Evolutionary conservation across 169 alveolate genomes (phyloP).

Genomic region (Cryptosporidium bovis): DNA sequence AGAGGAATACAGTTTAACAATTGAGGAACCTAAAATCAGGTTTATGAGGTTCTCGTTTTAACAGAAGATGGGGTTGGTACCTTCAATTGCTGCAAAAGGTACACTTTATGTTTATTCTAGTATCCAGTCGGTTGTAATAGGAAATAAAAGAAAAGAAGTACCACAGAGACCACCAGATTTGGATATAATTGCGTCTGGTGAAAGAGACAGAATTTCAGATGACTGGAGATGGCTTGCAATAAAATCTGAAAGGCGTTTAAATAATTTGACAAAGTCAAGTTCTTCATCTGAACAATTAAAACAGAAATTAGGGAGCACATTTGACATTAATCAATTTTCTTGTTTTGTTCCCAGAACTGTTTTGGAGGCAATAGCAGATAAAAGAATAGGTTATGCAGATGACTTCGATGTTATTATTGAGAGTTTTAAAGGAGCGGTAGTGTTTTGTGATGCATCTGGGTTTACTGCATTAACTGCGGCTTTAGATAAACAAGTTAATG

Average conservation of each 20-base stretch:
- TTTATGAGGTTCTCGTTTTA: neutral
- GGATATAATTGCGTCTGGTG: slow-evolving; percentile 59
- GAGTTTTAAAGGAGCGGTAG: slow-evolving; percentile 83
- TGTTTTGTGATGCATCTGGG: slow-evolving; percentile 87
- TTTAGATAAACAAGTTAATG: slow-evolving; percentile 82
- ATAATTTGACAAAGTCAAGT: slow-evolving; percentile 72
- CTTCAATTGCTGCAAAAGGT: slow-evolving; percentile 69
- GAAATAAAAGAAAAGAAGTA: slow-evolving; percentile 44
- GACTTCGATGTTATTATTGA: slow-evolving; percentile 82
- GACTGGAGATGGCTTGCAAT: slow-evolving; percentile 84
- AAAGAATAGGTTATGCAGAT: slow-evolving; percentile 80
- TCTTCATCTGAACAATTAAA: slow-evolving; percentile 70
- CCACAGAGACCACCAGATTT: slow-evolving; percentile 75
- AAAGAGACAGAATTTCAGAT: slow-evolving; percentile 78
- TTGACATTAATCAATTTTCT: slow-evolving; percentile 80
- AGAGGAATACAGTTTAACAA: too few species aligned
- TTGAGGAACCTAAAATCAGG: neutral
- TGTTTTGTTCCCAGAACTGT: slow-evolving; percentile 85
- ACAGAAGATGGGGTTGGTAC: slow-evolving; percentile 56
- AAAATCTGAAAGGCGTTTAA: slow-evolving; percentile 80
- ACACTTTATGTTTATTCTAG: slow-evolving; percentile 65
- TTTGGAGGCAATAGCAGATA: slow-evolving; percentile 83
- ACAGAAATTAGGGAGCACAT: slow-evolving; percentile 75
- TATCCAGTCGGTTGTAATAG: slow-evolving; percentile 47
- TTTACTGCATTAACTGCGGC: slow-evolving; percentile 85